Evolutionary conservation across 345 rosid genomes (phyloP), one percentile per base, ranked within the genome.

Genomic region (Diplotaxis tenuifolia): DNA sequence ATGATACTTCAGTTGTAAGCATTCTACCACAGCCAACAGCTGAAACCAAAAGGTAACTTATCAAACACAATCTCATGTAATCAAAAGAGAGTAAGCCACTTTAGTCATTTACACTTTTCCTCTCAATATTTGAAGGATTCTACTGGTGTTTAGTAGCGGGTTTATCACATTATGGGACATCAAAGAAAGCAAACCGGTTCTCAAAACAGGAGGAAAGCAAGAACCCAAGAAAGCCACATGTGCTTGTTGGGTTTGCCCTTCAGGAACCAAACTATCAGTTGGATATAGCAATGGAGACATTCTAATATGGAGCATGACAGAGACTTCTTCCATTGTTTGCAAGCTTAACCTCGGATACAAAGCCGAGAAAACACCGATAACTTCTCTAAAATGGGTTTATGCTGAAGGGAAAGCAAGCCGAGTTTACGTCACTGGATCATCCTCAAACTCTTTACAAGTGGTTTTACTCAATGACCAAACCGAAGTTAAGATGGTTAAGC

Each of bases 331-430:
- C 64, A 92, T 89, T 32, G 27, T 75, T 9, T 84, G 81, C 68
- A 94, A 91, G 81, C 87, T 94, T 36, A 89, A 91, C 82, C 88
- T 94, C n/a, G 96, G 96, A 19, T 94, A 81, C 71, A 91, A 84
- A 75, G 69, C 84, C 65, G 97, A 94, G 22, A 91, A 89, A 52
- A 79, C 76, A 75, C 89, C 96, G 1, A 91, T 94, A 78, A 36
- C 81, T 65, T 85, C 86, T 28, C 72, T 94, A 58, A 89, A 82
- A 84, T 94, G 97, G 89, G 76, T 80, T 54, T 80, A 84, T 54
- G 84, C 79, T 2, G 93, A 94, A 73, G 91, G 87, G 62, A 89
- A 88, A 69, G 88, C 93, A 59, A 85, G 91, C 67, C 82, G 97
- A 60, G 80, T 94, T 32, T 91, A 91, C 65, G 79, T 75, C 53